These are phyloP conservation scores for Prunus salicina DNA, from an alignment of 306 rosid species.

Conservation along the genomic window DNA sequence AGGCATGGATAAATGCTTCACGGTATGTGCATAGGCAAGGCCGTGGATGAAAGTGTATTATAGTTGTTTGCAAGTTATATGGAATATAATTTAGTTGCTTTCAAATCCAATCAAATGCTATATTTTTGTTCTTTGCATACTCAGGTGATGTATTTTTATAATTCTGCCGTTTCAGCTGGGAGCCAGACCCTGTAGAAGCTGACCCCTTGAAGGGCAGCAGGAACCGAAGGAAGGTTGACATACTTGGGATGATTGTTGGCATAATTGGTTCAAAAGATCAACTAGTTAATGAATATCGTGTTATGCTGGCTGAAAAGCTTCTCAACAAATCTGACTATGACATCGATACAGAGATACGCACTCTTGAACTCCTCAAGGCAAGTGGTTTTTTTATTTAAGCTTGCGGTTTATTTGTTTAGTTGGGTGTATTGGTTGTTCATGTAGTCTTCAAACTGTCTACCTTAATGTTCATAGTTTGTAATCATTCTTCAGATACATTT, in stretches of 20 bases:
- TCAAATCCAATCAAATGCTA: neutral
- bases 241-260: slow-evolving; percentile 96
- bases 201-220: slow-evolving; percentile 89
- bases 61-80: slow-evolving; percentile 1
- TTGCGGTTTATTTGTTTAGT: slow-evolving; percentile 11
- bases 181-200: slow-evolving; percentile 98
- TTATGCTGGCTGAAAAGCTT: slow-evolving; percentile 98
- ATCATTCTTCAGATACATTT: slow-evolving; percentile 73
- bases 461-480: slow-evolving; percentile 21
- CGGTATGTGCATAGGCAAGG: slow-evolving; percentile 42
- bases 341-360: slow-evolving; percentile 89
- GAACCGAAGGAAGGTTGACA: slow-evolving; percentile 86
- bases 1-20: slow-evolving; percentile 83
- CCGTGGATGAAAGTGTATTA: neutral
- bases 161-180: slow-evolving; percentile 68
- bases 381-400: slow-evolving; percentile 12
- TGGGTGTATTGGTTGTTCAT: slow-evolving; percentile 6
- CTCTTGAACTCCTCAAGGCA: slow-evolving; percentile 95
- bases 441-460: slow-evolving; percentile 1
- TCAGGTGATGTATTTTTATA: slow-evolving; percentile 22
- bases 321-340: slow-evolving; percentile 93
- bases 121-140: slow-evolving; percentile 5
- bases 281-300: slow-evolving; percentile 89
- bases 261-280: slow-evolving; percentile 96
- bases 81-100: slow-evolving; percentile 3